Evolutionary conservation across 352 stramenopile genomes (phyloP).

Genomic region (Globisporangium orthogonon): DNA sequence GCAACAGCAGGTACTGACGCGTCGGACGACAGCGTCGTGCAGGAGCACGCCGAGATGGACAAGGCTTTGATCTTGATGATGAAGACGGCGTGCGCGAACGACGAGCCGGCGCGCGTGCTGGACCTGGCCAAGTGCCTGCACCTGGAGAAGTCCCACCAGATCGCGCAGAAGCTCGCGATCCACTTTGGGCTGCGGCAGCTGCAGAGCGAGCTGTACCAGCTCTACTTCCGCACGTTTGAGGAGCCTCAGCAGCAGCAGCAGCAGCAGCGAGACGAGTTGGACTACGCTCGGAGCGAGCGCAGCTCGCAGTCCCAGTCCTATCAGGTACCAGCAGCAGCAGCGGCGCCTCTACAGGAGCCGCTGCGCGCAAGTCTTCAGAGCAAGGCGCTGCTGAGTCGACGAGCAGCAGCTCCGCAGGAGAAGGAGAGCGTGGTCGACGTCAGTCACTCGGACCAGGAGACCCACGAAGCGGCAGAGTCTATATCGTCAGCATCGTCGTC

Average conservation of each 20-base stretch:
- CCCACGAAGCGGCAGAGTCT: background rate
- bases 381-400: conserved; percentile 14
- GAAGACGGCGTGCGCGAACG: conserved; percentile 63
- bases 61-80: conserved; percentile 83
- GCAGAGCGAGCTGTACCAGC: conserved; percentile 61
- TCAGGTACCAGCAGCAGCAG: background rate
- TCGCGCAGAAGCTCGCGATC: conserved; percentile 75
- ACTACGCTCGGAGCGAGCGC: background rate
- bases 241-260: conserved; percentile 15
- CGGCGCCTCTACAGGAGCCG: conserved; percentile 1
- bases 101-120: conserved; percentile 59
- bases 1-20: conserved; percentile 4
- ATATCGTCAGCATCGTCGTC: conserved; percentile 1
- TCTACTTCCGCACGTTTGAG: conserved; percentile 66
- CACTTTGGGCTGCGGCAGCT: conserved; percentile 74
- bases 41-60: conserved; percentile 75
- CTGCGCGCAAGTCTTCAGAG: conserved; percentile 9
- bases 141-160: conserved; percentile 78
- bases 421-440: background rate
- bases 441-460: conserved; percentile 4
- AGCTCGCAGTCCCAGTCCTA: conserved; percentile 1
- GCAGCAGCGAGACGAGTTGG: conserved; percentile 8
- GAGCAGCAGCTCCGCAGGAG: background rate
- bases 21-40: conserved; percentile 24
- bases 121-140: conserved; percentile 79